A percentile compares a stretch with the other conserved stretches of the same genome.
Conservation (phyloP, 1,139 yeast species). For the Hyphopichia khmerensis region DNA sequence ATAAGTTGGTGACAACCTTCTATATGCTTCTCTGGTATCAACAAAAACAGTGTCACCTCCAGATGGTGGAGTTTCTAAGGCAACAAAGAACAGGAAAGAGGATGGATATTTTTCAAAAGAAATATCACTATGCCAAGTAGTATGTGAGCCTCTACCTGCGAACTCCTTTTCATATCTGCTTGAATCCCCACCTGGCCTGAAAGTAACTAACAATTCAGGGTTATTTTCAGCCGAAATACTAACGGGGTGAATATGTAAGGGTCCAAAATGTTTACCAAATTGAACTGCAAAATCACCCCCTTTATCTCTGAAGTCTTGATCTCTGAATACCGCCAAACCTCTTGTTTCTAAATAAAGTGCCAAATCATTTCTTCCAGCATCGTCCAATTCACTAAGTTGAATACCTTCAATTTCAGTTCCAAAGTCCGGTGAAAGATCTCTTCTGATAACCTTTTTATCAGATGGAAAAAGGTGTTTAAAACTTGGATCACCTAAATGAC, state of each 20-base stretch:
- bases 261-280: slow-evolving; percentile 31
- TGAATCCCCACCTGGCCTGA: slow-evolving; percentile 27
- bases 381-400: slow-evolving; percentile 30
- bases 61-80: slow-evolving; percentile 28
- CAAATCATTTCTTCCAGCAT: slow-evolving; percentile 31
- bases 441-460: slow-evolving; percentile 12
- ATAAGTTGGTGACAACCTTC: slow-evolving; percentile 28
- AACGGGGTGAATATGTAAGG: slow-evolving; percentile 33
- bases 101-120: slow-evolving; percentile 32
- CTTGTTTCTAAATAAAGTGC: slow-evolving; percentile 31
- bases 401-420: slow-evolving; percentile 33
- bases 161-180: slow-evolving; percentile 21
- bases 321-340: slow-evolving; percentile 29
- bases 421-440: slow-evolving; percentile 29
- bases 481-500: slow-evolving; percentile 26
- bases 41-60: slow-evolving; percentile 37
- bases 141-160: slow-evolving; percentile 14
- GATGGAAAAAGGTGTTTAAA: slow-evolving; percentile 27
- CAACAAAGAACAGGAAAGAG: slow-evolving; percentile 29
- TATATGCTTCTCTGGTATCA: slow-evolving; percentile 32
- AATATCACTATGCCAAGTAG: slow-evolving; percentile 32
- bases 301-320: slow-evolving; percentile 32
- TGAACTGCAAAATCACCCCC: slow-evolving; percentile 27
- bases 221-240: slow-evolving; percentile 22
- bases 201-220: slow-evolving; percentile 31